phyloP scores from a whole-genome alignment of 148 eudicot genomes.

The Spergularia bocconei region DNA sequence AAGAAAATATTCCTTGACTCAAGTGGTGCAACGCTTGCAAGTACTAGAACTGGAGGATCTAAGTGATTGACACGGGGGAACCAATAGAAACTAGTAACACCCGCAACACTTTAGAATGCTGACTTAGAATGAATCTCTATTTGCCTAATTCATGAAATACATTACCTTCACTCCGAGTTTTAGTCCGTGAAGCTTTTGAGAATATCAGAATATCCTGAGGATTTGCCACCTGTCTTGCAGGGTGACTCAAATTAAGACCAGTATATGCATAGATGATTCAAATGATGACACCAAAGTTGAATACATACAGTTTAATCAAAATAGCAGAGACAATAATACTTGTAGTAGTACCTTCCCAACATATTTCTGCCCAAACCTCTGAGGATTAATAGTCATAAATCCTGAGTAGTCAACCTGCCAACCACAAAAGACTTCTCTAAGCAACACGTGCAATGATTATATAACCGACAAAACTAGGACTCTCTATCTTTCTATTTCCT shows the following conservation, averaged over 20 bases:
- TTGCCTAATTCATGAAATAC: not conserved
- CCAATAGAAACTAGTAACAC: too few relatives aligned
- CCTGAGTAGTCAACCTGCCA: slow-evolving; percentile 96
- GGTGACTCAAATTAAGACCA: slow-evolving; percentile 12
- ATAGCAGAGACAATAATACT: not conserved
- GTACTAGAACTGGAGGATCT: too few relatives aligned
- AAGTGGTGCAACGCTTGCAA: too few relatives aligned
- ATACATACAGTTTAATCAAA: not conserved
- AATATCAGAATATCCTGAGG: slow-evolving; percentile 98
- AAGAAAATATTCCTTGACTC: too few relatives aligned
- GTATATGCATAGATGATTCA: slow-evolving; percentile 12
- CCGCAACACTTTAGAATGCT: not conserved
- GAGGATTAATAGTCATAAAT: slow-evolving; percentile 97
- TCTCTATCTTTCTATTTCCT: not conserved
- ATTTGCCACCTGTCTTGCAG: slow-evolving; percentile 78
- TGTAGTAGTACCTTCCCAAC: slow-evolving; percentile 78
- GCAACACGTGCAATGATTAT: not conserved
- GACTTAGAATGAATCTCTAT: not conserved
- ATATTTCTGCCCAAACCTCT: slow-evolving; percentile 96
- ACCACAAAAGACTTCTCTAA: slow-evolving; percentile 22
- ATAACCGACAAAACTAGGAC: not conserved
- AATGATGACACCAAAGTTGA: slow-evolving; percentile 4
- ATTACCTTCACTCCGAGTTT: slow-evolving; percentile 58
- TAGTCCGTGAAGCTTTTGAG: slow-evolving; percentile 69
- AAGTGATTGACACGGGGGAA: too few relatives aligned